These are phyloP conservation scores for Eremothecium coryli DNA, from an alignment of 1,139 yeast genomes.

Conservation along the genomic window DNA sequence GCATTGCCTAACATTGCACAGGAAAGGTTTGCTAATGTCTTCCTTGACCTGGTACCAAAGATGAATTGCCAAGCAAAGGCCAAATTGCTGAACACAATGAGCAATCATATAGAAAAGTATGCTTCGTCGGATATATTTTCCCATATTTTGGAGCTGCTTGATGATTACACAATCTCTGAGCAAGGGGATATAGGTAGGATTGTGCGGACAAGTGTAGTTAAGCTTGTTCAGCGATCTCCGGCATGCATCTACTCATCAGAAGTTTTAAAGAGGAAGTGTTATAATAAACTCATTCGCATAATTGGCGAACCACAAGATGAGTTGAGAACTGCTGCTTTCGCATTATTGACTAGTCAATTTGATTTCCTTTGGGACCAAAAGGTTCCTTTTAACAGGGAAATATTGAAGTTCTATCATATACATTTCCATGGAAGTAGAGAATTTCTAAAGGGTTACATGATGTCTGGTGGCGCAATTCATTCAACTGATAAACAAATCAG, in stretches of 20 bases:
- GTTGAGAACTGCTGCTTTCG: constrained; percentile 29
- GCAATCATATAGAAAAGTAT: constrained; percentile 5
- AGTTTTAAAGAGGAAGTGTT: constrained; percentile 15
- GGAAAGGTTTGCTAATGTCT: constrained; percentile 9
- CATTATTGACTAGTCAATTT: constrained; percentile 7
- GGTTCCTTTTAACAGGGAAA: constrained; percentile 8
- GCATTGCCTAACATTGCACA: constrained; percentile 17
- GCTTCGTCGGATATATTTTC: constrained; percentile 6
- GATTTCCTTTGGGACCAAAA: constrained; percentile 1
- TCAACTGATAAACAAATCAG: constrained; percentile 44
- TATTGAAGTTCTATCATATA: constrained; percentile 15
- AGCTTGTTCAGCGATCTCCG: constrained; percentile 32
- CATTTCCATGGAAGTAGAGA: constrained; percentile 12
- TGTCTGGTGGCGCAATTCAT: constrained; percentile 53
- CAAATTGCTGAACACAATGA: constrained; percentile 15
- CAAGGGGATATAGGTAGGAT: constrained; percentile 78
- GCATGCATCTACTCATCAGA: constrained; percentile 13
- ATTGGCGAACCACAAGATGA: constrained; percentile 44
- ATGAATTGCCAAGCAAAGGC: constrained; percentile 20
- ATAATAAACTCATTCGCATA: constrained; percentile 41
- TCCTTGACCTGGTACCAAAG: constrained; percentile 9
- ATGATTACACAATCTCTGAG: constrained; percentile 58
- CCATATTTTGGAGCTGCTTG: constrained; percentile 32
- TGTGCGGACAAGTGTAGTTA: constrained; percentile 46
- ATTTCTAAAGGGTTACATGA: constrained; percentile 50